These are phyloP conservation scores for Coleophoma crateriformis DNA, from an alignment of 2,329 filamentous ascomycete genomes.

Conservation along the genomic window DNA sequence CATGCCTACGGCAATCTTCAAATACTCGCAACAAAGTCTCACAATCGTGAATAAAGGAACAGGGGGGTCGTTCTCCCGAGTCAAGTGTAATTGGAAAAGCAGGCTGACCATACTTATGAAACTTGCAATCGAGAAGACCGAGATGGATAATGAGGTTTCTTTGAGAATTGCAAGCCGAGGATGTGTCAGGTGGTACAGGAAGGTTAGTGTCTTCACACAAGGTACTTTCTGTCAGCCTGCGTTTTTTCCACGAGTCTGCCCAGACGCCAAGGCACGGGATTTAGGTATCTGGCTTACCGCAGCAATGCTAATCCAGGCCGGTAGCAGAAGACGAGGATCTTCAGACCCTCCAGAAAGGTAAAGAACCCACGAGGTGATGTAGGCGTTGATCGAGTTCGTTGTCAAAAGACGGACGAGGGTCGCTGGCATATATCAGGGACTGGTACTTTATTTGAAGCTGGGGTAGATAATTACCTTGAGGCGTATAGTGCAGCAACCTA, in stretches of 20 bases:
- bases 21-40: constrained; percentile 15
- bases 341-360: constrained; percentile 64
- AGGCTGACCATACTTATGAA: constrained; percentile 71
- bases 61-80: constrained; percentile 22
- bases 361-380: constrained; percentile 67
- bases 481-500: constrained; percentile 81
- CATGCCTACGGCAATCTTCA: constrained; percentile 13
- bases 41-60: constrained; percentile 22
- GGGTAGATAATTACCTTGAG: constrained; percentile 37
- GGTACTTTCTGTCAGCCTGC: background rate
- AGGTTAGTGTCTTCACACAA: constrained; percentile 56
- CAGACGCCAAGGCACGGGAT: background rate
- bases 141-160: constrained; percentile 72
- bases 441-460: background rate
- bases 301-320: constrained; percentile 74
- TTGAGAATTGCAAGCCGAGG: constrained; percentile 75
- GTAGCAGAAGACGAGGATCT: constrained; percentile 65
- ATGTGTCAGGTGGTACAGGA: constrained; percentile 71
- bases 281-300: constrained; percentile 43
- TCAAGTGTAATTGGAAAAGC: constrained; percentile 56
- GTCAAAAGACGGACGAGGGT: constrained; percentile 75
- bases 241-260: background rate
- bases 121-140: constrained; percentile 70
- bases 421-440: constrained; percentile 35
- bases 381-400: constrained; percentile 69